Percentiles rank a stretch among this genome's conserved stretches.
phyloP scores from a whole-genome alignment of 75 land plant species.

The Chamaecyparis obtusa region DNA sequence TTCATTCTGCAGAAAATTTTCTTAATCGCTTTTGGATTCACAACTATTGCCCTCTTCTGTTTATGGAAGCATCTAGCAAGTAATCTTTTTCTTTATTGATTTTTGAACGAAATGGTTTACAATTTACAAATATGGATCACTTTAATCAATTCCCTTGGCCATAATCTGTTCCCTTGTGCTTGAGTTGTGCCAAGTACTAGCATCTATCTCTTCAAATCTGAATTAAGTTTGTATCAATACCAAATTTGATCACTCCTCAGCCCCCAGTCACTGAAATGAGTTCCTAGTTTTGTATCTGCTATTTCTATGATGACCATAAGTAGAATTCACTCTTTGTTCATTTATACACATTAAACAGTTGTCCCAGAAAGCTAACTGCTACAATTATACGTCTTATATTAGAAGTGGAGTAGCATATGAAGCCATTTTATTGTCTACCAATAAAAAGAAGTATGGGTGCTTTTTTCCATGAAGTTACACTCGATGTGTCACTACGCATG shows the following conservation, averaged over 20 bases:
- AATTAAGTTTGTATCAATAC: neutral
- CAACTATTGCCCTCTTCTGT: slow-evolving; percentile 45
- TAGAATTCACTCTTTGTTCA: neutral
- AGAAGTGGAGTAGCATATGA: neutral
- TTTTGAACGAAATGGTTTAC: neutral
- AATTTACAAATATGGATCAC: neutral
- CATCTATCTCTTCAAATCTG: neutral
- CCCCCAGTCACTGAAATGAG: neutral
- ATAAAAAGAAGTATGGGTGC: no score
- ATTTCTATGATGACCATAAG: neutral
- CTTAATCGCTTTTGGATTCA: slow-evolving; percentile 39
- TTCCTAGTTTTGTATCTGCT: neutral
- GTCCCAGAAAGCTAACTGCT: neutral
- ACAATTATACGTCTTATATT: neutral
- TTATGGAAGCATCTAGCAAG: slow-evolving; percentile 45
- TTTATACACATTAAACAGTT: neutral
- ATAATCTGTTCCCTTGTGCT: neutral
- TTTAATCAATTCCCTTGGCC: neutral
- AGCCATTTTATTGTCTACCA: neutral
- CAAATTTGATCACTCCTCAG: neutral
- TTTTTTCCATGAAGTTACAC: neutral
- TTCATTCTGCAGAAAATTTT: slow-evolving; percentile 26
- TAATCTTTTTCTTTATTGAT: slow-evolving; percentile 13
- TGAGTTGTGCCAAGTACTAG: neutral
- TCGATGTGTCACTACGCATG: neutral